Conservation (phyloP, 2,329 filamentous ascomycete species). For the Pseudogymnoascus sp. region DNA sequence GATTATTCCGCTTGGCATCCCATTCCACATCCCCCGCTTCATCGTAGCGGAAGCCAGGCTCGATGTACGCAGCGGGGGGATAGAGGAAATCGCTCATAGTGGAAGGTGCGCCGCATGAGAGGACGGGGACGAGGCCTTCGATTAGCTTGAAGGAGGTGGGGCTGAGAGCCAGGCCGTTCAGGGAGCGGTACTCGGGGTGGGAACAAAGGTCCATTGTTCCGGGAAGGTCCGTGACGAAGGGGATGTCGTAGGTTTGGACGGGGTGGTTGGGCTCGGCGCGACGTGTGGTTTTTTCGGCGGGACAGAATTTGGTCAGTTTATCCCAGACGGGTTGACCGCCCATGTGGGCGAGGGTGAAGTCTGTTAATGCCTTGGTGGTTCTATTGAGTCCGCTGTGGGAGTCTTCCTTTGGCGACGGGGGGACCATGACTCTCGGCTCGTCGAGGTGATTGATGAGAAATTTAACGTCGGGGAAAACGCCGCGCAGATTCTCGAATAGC, state of each 20-base stretch:
- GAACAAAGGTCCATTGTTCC: conserved; percentile 35
- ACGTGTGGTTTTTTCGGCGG: background rate
- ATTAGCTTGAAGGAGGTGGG: conserved; percentile 37
- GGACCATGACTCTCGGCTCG: conserved; percentile 36
- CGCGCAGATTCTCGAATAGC: conserved; percentile 23
- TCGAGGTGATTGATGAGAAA: conserved; percentile 43
- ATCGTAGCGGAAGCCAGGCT: conserved; percentile 37
- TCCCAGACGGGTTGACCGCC: conserved; percentile 28
- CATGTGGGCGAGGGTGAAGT: conserved; percentile 24
- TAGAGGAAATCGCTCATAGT: conserved; percentile 46
- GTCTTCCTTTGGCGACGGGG: background rate
- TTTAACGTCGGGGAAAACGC: conserved; percentile 31
- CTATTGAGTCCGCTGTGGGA: background rate
- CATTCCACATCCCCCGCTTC: conserved; percentile 37
- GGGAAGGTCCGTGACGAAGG: conserved; percentile 31
- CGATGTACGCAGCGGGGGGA: conserved; percentile 44
- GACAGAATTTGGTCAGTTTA: conserved; percentile 28
- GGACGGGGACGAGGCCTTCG: conserved; percentile 36
- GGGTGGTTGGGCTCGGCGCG: background rate
- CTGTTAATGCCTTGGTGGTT: background rate
- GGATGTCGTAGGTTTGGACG: conserved; percentile 20
- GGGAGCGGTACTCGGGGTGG: conserved; percentile 42
- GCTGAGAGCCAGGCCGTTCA: conserved; percentile 33
- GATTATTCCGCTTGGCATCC: conserved; percentile 41
- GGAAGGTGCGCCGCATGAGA: conserved; percentile 37